phyloP scores from a whole-genome alignment of 2,329 filamentous ascomycete genomes.

The Sclerotinia glacialis region DNA sequence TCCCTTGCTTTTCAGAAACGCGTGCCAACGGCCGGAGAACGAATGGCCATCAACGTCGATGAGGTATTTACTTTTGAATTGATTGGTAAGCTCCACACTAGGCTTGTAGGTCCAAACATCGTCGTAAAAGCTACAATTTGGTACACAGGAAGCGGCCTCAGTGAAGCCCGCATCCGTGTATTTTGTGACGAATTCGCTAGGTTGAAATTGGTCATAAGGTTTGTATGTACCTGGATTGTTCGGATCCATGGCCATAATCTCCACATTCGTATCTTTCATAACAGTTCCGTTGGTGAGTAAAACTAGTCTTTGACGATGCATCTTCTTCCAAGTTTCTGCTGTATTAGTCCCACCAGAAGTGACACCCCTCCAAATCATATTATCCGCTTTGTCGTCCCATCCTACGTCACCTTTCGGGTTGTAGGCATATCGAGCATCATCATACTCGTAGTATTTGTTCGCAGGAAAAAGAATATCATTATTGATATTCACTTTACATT shows the following conservation, averaged over 20 bases:
- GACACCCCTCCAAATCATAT: constrained; percentile 62
- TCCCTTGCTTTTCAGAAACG: constrained; percentile 66
- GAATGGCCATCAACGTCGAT: constrained; percentile 75
- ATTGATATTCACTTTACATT: constrained; percentile 61
- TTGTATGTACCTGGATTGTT: constrained; percentile 44
- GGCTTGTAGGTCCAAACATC: constrained; percentile 49
- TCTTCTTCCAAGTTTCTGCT: constrained; percentile 51
- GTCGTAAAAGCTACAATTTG: constrained; percentile 46
- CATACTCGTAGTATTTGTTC: constrained; percentile 58
- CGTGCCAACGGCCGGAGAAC: constrained; percentile 66
- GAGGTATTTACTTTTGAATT: constrained; percentile 64
- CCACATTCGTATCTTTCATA: constrained; percentile 43
- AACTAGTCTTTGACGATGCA: constrained; percentile 58
- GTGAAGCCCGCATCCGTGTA: constrained; percentile 41
- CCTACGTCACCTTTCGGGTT: constrained; percentile 52
- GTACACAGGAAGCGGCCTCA: constrained; percentile 48
- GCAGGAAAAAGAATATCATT: constrained; percentile 64
- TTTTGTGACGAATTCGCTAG: constrained; percentile 37
- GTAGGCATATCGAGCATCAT: constrained; percentile 58
- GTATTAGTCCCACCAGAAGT: constrained; percentile 57
- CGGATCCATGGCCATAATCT: constrained; percentile 39
- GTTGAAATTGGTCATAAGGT: constrained; percentile 44
- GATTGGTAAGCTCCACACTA: constrained; percentile 53
- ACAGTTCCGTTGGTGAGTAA: constrained; percentile 52
- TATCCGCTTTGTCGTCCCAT: constrained; percentile 57